A percentile compares a stretch with the other conserved stretches of the same genome.
These are phyloP conservation scores for Gyromitra esculenta DNA, from an alignment of 2,329 filamentous ascomycete genomes.

Conservation along the genomic window DNA sequence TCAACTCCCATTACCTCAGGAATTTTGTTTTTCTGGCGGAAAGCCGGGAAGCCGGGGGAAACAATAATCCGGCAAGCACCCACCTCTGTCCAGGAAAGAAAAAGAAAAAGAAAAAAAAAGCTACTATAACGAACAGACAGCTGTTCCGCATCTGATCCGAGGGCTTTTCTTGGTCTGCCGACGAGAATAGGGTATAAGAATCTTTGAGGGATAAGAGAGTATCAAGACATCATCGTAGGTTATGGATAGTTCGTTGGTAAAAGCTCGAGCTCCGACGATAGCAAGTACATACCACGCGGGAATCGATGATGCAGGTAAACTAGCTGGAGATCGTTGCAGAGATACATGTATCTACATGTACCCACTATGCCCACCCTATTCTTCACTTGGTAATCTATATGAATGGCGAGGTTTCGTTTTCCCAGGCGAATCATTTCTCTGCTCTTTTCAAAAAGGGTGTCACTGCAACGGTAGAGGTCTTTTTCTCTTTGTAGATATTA, in stretches of 20 bases:
- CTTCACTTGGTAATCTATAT: slow-evolving; percentile 27
- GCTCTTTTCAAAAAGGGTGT: slow-evolving; percentile 19
- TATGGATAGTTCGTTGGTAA: background rate
- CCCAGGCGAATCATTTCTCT: slow-evolving; percentile 35
- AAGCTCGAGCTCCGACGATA: slow-evolving; percentile 7
- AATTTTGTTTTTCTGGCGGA: slow-evolving; percentile 33
- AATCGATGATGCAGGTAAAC: slow-evolving; percentile 30
- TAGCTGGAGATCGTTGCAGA: slow-evolving; percentile 35
- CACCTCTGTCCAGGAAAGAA: slow-evolving; percentile 1
- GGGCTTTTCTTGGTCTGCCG: slow-evolving; percentile 18
- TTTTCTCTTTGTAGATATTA: background rate
- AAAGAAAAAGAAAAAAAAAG: background rate
- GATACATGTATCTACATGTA: slow-evolving; percentile 14
- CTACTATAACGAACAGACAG: background rate
- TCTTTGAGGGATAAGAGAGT: slow-evolving; percentile 38
- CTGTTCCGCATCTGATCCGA: slow-evolving; percentile 16
- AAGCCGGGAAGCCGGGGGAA: slow-evolving; percentile 29
- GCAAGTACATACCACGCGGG: slow-evolving; percentile 35
- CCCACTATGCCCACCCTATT: slow-evolving; percentile 20
- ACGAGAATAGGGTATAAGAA: slow-evolving; percentile 21
- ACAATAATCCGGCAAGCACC: slow-evolving; percentile 36
- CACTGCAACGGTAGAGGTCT: slow-evolving; percentile 15
- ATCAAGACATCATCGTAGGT: slow-evolving; percentile 29
- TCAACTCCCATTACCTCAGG: slow-evolving; percentile 27
- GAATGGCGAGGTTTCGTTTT: slow-evolving; percentile 20